A percentile compares a stretch with the other conserved stretches of the same genome.
phyloP scores from a whole-genome alignment of 176 grass and related monocot genomes.

The Eragrostis curvula region DNA sequence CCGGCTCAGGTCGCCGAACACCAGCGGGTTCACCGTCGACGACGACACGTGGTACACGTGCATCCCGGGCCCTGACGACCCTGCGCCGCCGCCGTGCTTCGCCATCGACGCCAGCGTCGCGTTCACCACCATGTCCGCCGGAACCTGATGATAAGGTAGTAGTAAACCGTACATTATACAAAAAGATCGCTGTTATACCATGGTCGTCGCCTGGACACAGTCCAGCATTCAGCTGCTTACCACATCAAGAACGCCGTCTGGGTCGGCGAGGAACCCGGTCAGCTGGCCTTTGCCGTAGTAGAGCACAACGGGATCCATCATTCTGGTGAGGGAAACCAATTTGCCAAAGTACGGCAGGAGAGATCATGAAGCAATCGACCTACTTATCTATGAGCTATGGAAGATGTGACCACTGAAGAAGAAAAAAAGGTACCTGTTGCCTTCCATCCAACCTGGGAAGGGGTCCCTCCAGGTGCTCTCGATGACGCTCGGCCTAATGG shows the following conservation, averaged over 20 bases:
- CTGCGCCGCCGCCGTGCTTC: conserved; percentile 55
- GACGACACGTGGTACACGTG: conserved; percentile 93
- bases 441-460: conserved; percentile 98
- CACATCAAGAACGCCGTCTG: conserved; percentile 80
- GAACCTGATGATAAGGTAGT: conserved; percentile 48
- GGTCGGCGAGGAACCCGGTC: conserved; percentile 79
- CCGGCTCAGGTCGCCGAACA: conserved; percentile 68
- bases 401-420: neutral
- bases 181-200: neutral
- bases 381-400: neutral
- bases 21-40: conserved; percentile 80
- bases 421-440: conserved; percentile 56
- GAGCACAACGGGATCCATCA: conserved; percentile 95
- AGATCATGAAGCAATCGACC: neutral
- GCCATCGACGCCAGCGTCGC: conserved; percentile 87
- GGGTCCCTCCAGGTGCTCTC: conserved; percentile 92
- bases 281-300: conserved; percentile 96
- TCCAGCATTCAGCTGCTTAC: conserved; percentile 37
- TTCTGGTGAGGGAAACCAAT: conserved; percentile 43
- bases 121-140: conserved; percentile 97
- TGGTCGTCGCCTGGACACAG: too few species aligned
- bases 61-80: conserved; percentile 42
- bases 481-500: conserved; percentile 85
- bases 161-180: too few species aligned
- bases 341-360: neutral